A percentile compares a stretch with the other conserved stretches of the same genome.
These are phyloP conservation scores for Rhododendron ferrugineum DNA, from an alignment of 148 eudicot species.

Conservation along the genomic window DNA sequence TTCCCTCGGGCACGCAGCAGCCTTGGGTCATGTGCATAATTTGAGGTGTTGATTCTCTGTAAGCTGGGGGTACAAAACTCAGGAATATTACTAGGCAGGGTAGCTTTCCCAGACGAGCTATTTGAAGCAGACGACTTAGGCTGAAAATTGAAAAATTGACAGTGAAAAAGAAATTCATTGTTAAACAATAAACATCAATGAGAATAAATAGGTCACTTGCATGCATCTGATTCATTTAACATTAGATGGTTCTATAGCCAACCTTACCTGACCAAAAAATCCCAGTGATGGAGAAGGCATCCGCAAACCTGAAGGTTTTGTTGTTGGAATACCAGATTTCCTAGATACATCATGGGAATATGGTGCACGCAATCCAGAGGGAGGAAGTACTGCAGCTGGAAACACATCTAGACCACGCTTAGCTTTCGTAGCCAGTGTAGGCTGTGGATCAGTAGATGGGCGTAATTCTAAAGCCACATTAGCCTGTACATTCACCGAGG, in stretches of 20 bases:
- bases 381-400: constrained; percentile 21
- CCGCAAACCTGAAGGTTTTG: constrained; percentile 78
- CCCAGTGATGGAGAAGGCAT: constrained; percentile 95
- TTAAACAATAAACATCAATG: neutral
- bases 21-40: constrained; percentile 23
- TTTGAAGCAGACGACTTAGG: constrained; percentile 25
- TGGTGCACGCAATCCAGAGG: constrained; percentile 18
- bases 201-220: neutral
- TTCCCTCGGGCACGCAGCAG: constrained; percentile 16
- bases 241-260: neutral
- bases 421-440: constrained; percentile 16
- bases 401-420: constrained; percentile 25
- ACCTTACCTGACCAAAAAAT: constrained; percentile 75
- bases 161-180: neutral
- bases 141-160: constrained; percentile 21
- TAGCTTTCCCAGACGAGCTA: constrained; percentile 19
- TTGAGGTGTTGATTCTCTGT: constrained; percentile 15
- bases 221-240: neutral
- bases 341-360: constrained; percentile 23
- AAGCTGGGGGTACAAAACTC: constrained; percentile 25
- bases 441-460: constrained; percentile 23
- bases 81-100: constrained; percentile 20
- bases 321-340: constrained; percentile 27
- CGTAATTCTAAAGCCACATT: constrained; percentile 17
- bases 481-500: constrained; percentile 23